Conservation (phyloP, 345 rosid genomes). For the rapeseed (Brassica napus) region DNA sequence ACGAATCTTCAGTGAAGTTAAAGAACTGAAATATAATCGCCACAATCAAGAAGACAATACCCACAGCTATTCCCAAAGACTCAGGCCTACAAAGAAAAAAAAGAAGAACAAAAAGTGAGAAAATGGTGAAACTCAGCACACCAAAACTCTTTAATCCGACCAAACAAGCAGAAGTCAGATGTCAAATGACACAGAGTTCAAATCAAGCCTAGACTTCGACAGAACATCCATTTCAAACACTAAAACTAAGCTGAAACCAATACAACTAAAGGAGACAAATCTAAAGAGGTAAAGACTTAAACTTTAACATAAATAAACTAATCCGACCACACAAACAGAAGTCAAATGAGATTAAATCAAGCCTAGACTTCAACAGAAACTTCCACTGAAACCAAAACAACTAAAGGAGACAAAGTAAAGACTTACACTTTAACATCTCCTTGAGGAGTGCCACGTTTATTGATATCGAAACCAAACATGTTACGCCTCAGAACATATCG, state of each 20-base stretch:
- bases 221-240: not conserved
- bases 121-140: constrained; percentile 14
- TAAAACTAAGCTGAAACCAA: not conserved
- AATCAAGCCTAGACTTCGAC: not conserved
- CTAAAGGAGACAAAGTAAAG: constrained; percentile 50
- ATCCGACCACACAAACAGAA: no score
- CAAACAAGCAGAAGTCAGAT: not conserved
- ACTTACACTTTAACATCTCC: constrained; percentile 91
- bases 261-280: no score
- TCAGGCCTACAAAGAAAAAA: constrained; percentile 70
- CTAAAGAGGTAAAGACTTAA: no score
- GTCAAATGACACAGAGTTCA: constrained; percentile 1
- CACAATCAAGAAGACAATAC: constrained; percentile 78
- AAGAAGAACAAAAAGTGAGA: constrained; percentile 15
- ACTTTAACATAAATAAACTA: no score
- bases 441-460: constrained; percentile 89
- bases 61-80: constrained; percentile 90
- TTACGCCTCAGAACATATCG: constrained; percentile 76
- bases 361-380: no score
- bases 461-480: constrained; percentile 91
- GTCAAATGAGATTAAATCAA: no score
- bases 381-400: not conserved
- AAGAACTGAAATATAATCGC: constrained; percentile 85
- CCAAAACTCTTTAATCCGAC: not conserved
- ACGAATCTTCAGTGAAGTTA: constrained; percentile 87